phyloP scores from a whole-genome alignment of 306 rosid genomes.

The Fragaria ananassa region DNA sequence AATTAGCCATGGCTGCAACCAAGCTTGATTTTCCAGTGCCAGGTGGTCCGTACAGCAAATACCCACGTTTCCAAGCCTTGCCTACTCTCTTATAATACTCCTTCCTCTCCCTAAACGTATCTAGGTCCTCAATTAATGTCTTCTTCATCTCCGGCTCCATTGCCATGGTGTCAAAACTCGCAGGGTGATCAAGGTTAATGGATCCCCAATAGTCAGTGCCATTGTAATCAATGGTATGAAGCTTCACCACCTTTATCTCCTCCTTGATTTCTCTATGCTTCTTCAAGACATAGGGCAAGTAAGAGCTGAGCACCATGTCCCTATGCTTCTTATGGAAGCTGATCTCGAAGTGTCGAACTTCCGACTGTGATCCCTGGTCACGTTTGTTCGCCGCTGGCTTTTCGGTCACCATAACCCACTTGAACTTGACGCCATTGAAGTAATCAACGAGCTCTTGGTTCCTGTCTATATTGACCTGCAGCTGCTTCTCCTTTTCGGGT shows the following conservation, averaged over 20 bases:
- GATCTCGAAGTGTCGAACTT: constrained; percentile 42
- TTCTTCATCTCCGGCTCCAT: constrained; percentile 44
- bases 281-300: constrained; percentile 38
- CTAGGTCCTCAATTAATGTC: constrained; percentile 39
- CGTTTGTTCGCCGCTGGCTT: constrained; percentile 11
- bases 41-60: constrained; percentile 52
- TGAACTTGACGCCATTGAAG: constrained; percentile 41
- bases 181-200: constrained; percentile 49
- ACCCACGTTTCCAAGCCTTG: constrained; percentile 61
- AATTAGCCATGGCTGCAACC: constrained; percentile 60
- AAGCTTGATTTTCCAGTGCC: constrained; percentile 59
- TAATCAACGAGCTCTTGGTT: constrained; percentile 34
- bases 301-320: constrained; percentile 39
- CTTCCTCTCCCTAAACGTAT: constrained; percentile 39
- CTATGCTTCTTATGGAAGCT: constrained; percentile 42
- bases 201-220: constrained; percentile 51
- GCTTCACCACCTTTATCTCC: constrained; percentile 46
- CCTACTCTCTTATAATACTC: constrained; percentile 55
- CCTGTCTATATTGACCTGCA: constrained; percentile 40
- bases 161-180: constrained; percentile 44
- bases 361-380: constrained; percentile 13
- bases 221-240: constrained; percentile 46
- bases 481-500: constrained; percentile 33
- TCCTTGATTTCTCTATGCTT: constrained; percentile 28
- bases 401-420: constrained; percentile 40